Base-by-base conservation (phyloP, 1,284 basidiomycete species). In the Fereydounia khargensis region DNA sequence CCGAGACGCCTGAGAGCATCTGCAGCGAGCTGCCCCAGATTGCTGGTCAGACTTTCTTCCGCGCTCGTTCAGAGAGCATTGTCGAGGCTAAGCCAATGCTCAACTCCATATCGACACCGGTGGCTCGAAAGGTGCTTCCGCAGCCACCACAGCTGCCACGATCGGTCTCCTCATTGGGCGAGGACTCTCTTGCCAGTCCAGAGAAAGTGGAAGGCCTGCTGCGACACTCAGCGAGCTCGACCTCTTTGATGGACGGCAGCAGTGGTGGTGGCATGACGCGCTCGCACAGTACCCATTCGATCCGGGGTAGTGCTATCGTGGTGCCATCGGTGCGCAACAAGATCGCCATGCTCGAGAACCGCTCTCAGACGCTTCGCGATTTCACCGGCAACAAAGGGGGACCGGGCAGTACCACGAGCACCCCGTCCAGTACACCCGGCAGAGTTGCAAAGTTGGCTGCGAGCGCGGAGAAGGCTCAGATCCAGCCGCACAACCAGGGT, bases 291-390 rank as follows among this genome's bases (percentile, higher is more conserved):
- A 51, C 53, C 8, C 61, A 65, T 43, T 61, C 61, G 17, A 46
- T 65, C 4, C 54, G 65, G 9, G 65, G 54, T 0, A 35, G 55
- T 10, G 37, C 58, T 5, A 40, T 69, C 9, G 51, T 70, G 27
- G 60, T 69, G 13, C 68, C 68, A 6, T 67, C 64, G 30, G 68
- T 71, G 7, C 49, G 68, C 16, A 68, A 65, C 52, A 71, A 71
- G 59, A 70, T 71, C 24, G 67, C 67, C 8, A 50, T 61, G 64
- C 42, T 71, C 23, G 68, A 71, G 43, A 51, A 39, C 14, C 36
- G 67, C 4, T 43, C 43, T 16, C 35, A 55, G 9, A 56, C 62
- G 0, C 33, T 68, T 18, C 41, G 48, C 27, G 62, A 68, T n/a
- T 68, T 68, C 28, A 57, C 57, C 1, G 30, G 41, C 5, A 39